Evolutionary conservation across 1,284 basidiomycete genomes (phyloP).

Genomic region (Agroathelia rolfsii): DNA sequence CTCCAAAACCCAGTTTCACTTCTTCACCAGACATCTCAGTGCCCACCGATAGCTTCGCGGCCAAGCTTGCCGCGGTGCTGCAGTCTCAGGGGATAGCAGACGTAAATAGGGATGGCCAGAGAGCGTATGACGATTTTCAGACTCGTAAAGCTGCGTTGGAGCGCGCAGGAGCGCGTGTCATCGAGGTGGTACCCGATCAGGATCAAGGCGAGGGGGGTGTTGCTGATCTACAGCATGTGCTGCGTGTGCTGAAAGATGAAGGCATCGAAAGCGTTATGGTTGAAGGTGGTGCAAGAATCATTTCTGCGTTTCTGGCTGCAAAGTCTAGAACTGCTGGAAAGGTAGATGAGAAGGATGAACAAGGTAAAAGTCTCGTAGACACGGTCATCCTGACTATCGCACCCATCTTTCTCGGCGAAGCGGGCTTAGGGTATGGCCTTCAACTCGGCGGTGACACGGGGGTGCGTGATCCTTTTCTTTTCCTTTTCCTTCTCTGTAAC

Average conservation of each 20-base stretch:
- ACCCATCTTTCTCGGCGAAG: constrained; percentile 67
- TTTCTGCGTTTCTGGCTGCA: constrained; percentile 62
- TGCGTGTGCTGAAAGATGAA: constrained; percentile 37
- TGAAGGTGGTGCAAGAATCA: constrained; percentile 85
- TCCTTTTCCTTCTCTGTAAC: too few species aligned
- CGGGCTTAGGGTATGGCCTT: constrained; percentile 53
- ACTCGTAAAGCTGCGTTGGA: constrained; percentile 35
- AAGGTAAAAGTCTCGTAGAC: constrained; percentile 40
- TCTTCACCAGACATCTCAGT: too few species aligned
- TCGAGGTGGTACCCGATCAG: constrained; percentile 27
- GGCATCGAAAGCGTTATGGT: constrained; percentile 82
- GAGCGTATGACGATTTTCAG: constrained; percentile 25
- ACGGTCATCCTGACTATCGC: constrained; percentile 76
- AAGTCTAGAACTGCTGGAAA: constrained; percentile 15
- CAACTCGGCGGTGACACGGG: constrained; percentile 10
- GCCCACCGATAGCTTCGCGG: too few species aligned
- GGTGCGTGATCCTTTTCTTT: too few species aligned
- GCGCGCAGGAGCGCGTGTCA: constrained; percentile 43
- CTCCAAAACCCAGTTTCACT: too few species aligned
- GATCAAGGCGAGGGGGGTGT: too few species aligned
- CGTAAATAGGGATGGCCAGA: too few species aligned
- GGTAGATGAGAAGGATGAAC: constrained; percentile 10
- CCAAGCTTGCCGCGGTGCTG: too few species aligned
- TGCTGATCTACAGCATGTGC: too few species aligned
- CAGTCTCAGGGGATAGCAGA: too few species aligned